Evolutionary conservation across 805 yeast species (phyloP).

Genomic region (Yarrowia osloensis): DNA sequence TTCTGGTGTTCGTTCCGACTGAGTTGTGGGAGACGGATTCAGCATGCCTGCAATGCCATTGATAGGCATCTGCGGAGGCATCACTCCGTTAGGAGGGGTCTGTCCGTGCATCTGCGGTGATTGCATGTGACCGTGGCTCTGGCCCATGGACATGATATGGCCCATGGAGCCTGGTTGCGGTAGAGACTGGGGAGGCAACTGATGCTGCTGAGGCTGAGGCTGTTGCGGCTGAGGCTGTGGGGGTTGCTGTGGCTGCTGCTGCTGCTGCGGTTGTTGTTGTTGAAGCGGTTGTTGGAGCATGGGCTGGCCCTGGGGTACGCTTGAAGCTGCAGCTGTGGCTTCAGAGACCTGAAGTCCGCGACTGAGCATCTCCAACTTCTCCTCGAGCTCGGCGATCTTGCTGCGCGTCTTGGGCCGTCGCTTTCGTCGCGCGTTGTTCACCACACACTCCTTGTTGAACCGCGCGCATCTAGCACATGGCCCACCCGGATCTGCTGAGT

Average conservation of each 20-base stretch:
- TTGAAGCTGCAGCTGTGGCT: background rate
- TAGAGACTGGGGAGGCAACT: background rate
- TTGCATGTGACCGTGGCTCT: background rate
- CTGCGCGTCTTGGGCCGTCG: conserved; percentile 48
- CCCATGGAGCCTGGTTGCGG: background rate
- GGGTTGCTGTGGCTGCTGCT: background rate
- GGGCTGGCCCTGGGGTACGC: background rate
- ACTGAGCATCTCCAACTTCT: conserved; percentile 21
- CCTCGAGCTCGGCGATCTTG: conserved; percentile 31
- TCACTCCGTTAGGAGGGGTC: background rate
- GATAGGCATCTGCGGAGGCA: background rate
- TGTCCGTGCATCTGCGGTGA: conserved; percentile 9
- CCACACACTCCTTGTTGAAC: conserved; percentile 63
- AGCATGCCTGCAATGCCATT: conserved; percentile 14
- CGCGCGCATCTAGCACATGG: conserved; percentile 76
- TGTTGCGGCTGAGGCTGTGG: background rate
- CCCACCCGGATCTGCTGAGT: conserved; percentile 56
- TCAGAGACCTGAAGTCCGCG: conserved; percentile 1
- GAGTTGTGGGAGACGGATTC: conserved; percentile 16
- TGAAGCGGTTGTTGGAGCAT: background rate
- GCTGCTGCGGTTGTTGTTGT: background rate
- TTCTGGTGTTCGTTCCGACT: conserved; percentile 9
- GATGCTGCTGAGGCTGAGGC: background rate
- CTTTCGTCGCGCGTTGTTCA: conserved; percentile 61
- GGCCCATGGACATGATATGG: background rate